Base-by-base conservation (phyloP, 176 grass and related monocot genomes). In the Aegilops speltoides region DNA sequence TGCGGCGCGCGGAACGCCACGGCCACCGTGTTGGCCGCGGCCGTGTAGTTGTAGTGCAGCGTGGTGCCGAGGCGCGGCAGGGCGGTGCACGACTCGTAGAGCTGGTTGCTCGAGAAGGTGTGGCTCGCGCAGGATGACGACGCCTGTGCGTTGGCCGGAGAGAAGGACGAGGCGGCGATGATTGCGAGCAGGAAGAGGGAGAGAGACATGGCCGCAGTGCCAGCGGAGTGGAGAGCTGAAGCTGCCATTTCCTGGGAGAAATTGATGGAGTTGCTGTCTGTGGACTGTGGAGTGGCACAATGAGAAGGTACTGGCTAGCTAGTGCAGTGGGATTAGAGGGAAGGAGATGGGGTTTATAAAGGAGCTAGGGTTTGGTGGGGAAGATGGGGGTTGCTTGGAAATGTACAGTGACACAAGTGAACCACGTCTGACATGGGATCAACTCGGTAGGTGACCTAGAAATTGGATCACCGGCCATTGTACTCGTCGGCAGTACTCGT, bases 1-100 rank as follows among this genome's bases (percentile, higher is more conserved):
- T 91, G 90, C 1, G 92, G 93, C n/a, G 93, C 89, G 5, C 91
- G 91, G 90, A 95, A 98, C 33, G 95, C 95, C 2, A 98, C 87
- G 85, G 86, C 64, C 0, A 95, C 82, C 0, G 68, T 74, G 76
- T 87, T 90, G 11, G 50, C 65, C 2, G 41, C 76, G 2, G 80
- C 83, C 43, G 87, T 76, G 85, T 90, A 89, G 89, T 87, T 93
- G 91, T 98, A 95, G 90, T 95, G 77, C 79, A 98, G 93, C 60
- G 95, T 86, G 74, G 95, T 91, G 10, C 93, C 95, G 5, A 98
- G 84, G 10, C 82, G 89, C 1, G 85, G 93, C 37, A 98, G 91
- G 86, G 83, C 32, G 23, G 76, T 73, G 79, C 95, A 98, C 60
- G 95, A 93, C 33, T 16, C 87, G 79, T 93, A 98, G 13, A 33